Evolutionary conservation across 2,329 filamentous ascomycete genomes (phyloP).

Genomic region (Didymella exigua): DNA sequence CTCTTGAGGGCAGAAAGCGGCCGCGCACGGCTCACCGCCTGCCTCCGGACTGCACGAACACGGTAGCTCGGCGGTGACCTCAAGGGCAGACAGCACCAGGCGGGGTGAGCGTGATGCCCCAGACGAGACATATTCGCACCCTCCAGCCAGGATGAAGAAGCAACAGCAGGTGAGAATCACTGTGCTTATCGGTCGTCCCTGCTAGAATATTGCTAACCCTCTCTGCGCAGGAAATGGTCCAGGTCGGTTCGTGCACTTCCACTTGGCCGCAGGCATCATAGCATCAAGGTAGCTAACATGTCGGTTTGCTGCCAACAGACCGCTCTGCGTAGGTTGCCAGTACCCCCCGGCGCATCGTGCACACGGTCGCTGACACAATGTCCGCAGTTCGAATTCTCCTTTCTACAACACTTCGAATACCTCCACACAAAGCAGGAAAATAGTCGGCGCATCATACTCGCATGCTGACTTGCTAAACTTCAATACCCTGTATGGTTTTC

Average conservation of each 20-base stretch:
- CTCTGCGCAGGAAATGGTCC: conserved; percentile 86
- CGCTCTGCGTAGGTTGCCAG: conserved; percentile 44
- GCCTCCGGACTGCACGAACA: conserved; percentile 2
- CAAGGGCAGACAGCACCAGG: conserved; percentile 7
- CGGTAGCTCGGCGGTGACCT: conserved; percentile 8
- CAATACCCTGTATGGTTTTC: conserved; percentile 68
- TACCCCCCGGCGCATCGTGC: not conserved
- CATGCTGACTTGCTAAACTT: conserved; percentile 94
- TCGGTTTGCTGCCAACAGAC: conserved; percentile 37
- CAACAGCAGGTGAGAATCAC: conserved; percentile 51
- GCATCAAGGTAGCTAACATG: conserved; percentile 46
- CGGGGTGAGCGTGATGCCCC: conserved; percentile 16
- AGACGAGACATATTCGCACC: conserved; percentile 47
- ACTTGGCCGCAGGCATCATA: conserved; percentile 30
- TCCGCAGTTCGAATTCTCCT: conserved; percentile 75
- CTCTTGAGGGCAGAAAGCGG: conserved; percentile 8
- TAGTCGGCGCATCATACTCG: conserved; percentile 94
- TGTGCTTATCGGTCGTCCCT: no score
- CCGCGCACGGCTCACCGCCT: not conserved
- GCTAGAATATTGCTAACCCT: conserved; percentile 26
- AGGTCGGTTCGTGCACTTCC: conserved; percentile 81
- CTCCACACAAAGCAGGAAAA: conserved; percentile 63
- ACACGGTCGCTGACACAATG: conserved; percentile 20
- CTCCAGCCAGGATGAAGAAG: conserved; percentile 29
- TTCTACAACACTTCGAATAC: conserved; percentile 67